A percentile compares a stretch with the other conserved stretches of the same genome.
phyloP scores from a whole-genome alignment of 2,329 filamentous ascomycete genomes.

The Epichloe typhina region DNA sequence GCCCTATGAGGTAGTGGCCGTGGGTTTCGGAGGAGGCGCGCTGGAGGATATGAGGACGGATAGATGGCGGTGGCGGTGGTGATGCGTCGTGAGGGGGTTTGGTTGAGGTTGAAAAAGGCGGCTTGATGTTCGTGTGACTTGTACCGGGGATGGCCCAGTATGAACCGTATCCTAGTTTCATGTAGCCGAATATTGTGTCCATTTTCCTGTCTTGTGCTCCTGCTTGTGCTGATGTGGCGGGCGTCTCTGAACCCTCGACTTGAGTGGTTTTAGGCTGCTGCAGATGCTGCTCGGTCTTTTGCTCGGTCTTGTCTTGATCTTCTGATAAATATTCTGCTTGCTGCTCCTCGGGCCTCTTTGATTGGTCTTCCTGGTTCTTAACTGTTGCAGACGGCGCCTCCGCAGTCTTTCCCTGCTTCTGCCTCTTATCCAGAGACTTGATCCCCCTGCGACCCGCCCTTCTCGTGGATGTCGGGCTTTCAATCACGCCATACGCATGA shows the following conservation, averaged over 20 bases:
- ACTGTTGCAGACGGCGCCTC: neutral
- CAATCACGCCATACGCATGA: constrained; percentile 70
- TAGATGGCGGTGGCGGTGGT: neutral
- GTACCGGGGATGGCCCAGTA: constrained; percentile 40
- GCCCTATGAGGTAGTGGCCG: constrained; percentile 52
- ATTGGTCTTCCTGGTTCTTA: neutral
- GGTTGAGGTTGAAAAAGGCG: constrained; percentile 5
- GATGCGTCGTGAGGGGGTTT: neutral
- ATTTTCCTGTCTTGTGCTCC: constrained; percentile 25
- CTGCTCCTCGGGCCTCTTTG: neutral
- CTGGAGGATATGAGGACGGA: constrained; percentile 6
- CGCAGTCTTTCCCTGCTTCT: neutral
- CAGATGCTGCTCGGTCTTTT: neutral
- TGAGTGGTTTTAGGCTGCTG: neutral
- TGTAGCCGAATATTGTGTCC: constrained; percentile 47
- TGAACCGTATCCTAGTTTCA: constrained; percentile 56
- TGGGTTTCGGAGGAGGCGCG: constrained; percentile 16
- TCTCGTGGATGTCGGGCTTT: constrained; percentile 59
- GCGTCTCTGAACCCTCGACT: neutral
- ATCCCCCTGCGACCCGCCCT: constrained; percentile 25
- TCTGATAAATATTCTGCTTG: neutral
- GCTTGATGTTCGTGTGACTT: constrained; percentile 6
- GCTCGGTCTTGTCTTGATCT: neutral
- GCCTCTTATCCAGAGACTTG: constrained; percentile 5
- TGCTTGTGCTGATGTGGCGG: neutral